phyloP scores from a whole-genome alignment of 163 green algal species.

The Volvox carteri region DNA sequence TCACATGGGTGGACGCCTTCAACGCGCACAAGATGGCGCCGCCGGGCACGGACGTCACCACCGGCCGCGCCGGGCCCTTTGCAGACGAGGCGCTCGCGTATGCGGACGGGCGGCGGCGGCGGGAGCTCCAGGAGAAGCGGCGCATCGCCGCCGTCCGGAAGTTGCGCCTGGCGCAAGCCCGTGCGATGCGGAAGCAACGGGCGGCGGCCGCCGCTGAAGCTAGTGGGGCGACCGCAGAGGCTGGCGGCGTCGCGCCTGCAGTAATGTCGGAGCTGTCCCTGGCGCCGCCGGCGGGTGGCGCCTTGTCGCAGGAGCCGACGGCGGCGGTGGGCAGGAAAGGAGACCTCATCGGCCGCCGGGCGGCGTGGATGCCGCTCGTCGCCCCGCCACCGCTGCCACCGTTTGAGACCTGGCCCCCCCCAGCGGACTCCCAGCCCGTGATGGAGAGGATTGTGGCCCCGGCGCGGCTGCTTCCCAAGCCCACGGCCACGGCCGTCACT shows the following conservation, averaged over 20 bases:
- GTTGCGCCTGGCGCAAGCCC: neutral
- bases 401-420: neutral
- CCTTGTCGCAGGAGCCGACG: neutral
- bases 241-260: neutral
- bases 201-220: neutral
- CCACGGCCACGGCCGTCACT: neutral
- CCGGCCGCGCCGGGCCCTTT: conserved; percentile 24
- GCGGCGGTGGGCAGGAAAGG: neutral
- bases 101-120: neutral
- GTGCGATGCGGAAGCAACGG: neutral
- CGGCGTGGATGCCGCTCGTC: conserved; percentile 22
- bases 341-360: conserved; percentile 26
- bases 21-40: conserved; percentile 11
- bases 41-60: conserved; percentile 24
- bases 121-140: neutral
- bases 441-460: conserved; percentile 17
- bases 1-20: conserved; percentile 52
- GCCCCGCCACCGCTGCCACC: neutral
- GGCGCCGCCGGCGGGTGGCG: neutral
- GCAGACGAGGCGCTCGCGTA: conserved; percentile 12
- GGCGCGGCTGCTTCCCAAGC: conserved; percentile 41
- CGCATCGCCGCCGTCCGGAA: neutral
- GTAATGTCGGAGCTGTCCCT: conserved; percentile 3
- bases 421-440: neutral
- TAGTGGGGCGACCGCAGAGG: neutral